These are phyloP conservation scores for Castanea sativa DNA, from an alignment of 306 rosid genomes.

Conservation along the genomic window DNA sequence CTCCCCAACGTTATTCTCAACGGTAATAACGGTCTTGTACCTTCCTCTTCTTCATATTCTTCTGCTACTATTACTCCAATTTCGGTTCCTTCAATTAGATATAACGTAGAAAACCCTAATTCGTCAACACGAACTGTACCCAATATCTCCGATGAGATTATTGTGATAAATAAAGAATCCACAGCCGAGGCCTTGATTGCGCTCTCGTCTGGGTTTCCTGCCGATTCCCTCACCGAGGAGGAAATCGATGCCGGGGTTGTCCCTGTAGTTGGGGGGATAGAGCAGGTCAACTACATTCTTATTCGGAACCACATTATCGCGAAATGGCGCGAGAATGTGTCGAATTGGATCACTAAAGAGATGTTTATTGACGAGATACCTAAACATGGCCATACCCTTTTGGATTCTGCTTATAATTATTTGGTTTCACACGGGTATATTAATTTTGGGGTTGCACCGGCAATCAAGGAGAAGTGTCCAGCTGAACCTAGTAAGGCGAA, in stretches of 20 bases:
- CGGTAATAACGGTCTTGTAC: slow-evolving; percentile 30
- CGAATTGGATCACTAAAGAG: slow-evolving; percentile 72
- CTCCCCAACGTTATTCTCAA: slow-evolving; percentile 27
- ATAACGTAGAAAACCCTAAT: slow-evolving; percentile 32
- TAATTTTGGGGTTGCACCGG: slow-evolving; percentile 72
- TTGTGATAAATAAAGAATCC: slow-evolving; percentile 81
- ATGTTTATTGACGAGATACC: slow-evolving; percentile 65
- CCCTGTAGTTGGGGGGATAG: slow-evolving; percentile 75
- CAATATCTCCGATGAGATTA: slow-evolving; percentile 74
- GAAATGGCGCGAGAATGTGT: slow-evolving; percentile 87
- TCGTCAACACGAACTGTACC: slow-evolving; percentile 9
- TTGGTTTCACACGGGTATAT: slow-evolving; percentile 75
- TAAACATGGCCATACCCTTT: slow-evolving; percentile 53
- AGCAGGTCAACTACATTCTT: slow-evolving; percentile 91
- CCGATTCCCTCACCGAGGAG: slow-evolving; percentile 86
- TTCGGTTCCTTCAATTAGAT: slow-evolving; percentile 29
- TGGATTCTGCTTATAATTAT: slow-evolving; percentile 73
- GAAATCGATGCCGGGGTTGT: slow-evolving; percentile 80
- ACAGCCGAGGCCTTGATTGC: slow-evolving; percentile 84
- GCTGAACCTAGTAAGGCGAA: slow-evolving; percentile 49
- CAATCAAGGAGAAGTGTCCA: slow-evolving; percentile 61
- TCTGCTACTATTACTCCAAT: slow-evolving; percentile 27
- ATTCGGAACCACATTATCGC: slow-evolving; percentile 89
- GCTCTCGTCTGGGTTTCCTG: slow-evolving; percentile 80
- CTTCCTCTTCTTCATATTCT: slow-evolving; percentile 8